Percentiles rank a stretch among this genome's conserved stretches.
Evolutionary conservation across 1,139 yeast genomes (phyloP).

Genomic region (Yamadazyma diospyri): DNA sequence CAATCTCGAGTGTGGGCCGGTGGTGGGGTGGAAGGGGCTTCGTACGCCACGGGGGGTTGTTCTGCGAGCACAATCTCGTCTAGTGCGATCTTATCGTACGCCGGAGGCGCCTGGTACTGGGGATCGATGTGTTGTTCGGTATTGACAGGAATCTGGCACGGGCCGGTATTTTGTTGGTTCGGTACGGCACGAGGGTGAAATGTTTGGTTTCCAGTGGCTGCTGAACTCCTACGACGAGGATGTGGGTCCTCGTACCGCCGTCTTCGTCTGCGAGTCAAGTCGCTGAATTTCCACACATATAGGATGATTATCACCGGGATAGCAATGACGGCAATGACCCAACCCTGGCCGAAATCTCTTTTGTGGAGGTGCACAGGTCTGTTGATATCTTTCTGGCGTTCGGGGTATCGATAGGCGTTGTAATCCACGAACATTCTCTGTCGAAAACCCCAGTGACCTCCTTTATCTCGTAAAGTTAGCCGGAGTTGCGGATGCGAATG

Average conservation of each 20-base stretch:
- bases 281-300: not conserved
- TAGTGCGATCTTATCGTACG: not conserved
- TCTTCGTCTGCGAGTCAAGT: not conserved
- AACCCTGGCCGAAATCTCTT: not conserved
- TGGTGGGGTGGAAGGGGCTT: too few species aligned
- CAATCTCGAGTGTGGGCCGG: too few species aligned
- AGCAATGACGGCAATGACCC: not conserved
- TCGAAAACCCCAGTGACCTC: too few species aligned
- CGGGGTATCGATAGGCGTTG: too few species aligned
- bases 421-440: too few species aligned
- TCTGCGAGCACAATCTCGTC: not conserved
- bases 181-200: too few species aligned
- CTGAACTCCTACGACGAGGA: not conserved
- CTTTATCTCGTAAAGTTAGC: too few species aligned
- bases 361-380: too few species aligned
- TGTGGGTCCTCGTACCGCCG: not conserved
- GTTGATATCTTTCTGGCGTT: too few species aligned
- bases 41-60: too few species aligned
- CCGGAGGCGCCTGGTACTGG: conserved; percentile 2
- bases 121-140: not conserved
- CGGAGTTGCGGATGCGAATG: too few species aligned
- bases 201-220: too few species aligned
- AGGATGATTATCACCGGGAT: not conserved
- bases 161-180: not conserved
- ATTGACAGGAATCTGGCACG: conserved; percentile 10